These are phyloP conservation scores for Blastocystis sp. DNA, from an alignment of 352 stramenopile species.

Conservation along the genomic window DNA sequence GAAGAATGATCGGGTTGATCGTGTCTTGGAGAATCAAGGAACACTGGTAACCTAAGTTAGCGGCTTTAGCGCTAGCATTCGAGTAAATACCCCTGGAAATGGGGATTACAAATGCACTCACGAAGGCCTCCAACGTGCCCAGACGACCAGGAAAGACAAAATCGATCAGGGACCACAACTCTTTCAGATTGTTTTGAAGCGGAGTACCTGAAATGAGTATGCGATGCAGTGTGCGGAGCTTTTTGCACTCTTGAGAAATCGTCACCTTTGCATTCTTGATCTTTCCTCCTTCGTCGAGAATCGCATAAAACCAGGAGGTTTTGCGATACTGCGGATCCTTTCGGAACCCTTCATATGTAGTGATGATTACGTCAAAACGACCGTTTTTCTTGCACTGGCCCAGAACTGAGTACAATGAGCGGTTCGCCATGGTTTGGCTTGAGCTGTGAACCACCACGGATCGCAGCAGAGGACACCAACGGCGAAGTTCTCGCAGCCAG, in stretches of 20 bases:
- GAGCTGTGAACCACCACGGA: conserved; percentile 80
- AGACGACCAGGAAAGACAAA: conserved; percentile 94
- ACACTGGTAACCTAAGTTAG: conserved; percentile 90
- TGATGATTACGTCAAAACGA: conserved; percentile 78
- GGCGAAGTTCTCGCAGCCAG: conserved; percentile 87
- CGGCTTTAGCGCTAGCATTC: conserved; percentile 83
- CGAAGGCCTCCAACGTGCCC: conserved; percentile 91
- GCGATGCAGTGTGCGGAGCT: conserved; percentile 71
- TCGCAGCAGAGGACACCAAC: conserved; percentile 80
- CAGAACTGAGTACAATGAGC: background rate
- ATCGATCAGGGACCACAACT: conserved; percentile 97
- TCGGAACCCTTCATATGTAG: conserved; percentile 90
- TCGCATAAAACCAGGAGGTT: conserved; percentile 84
- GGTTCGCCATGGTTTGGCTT: conserved; percentile 61
- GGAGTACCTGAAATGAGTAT: conserved; percentile 68
- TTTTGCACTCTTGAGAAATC: conserved; percentile 87
- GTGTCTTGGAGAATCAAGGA: conserved; percentile 87
- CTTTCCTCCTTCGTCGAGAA: conserved; percentile 96
- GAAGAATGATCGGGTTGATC: conserved; percentile 90
- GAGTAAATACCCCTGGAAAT: conserved; percentile 86
- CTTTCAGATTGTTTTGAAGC: conserved; percentile 85
- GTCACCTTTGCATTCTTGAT: conserved; percentile 95
- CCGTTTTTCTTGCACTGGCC: conserved; percentile 12
- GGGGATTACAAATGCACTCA: conserved; percentile 89
- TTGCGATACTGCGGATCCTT: conserved; percentile 58